Conservation (phyloP, 106 monocot species). For the Apostasia ramifera region DNA sequence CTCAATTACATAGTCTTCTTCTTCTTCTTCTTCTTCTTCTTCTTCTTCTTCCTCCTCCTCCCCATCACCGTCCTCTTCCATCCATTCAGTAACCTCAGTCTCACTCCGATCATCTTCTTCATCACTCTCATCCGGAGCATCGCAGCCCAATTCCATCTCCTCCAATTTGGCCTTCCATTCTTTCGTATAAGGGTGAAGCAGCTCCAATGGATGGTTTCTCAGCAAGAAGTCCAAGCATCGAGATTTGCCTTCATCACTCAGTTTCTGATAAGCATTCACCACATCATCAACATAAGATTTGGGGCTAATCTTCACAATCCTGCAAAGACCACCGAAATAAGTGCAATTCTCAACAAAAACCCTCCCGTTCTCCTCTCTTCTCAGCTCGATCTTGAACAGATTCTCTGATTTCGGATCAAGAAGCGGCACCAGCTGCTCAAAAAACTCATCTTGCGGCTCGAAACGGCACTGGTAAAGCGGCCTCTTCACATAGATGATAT, state of each 20-base stretch:
- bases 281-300: slow-evolving; percentile 97
- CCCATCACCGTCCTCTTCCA: slow-evolving; percentile 42
- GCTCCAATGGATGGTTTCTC: slow-evolving; percentile 74
- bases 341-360: slow-evolving; percentile 32
- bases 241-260: slow-evolving; percentile 66
- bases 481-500: slow-evolving; percentile 82
- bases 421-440: slow-evolving; percentile 54
- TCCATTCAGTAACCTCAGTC: slow-evolving; percentile 29
- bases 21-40: slow-evolving; percentile 20
- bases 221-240: slow-evolving; percentile 81
- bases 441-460: slow-evolving; percentile 90
- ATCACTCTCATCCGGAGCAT: slow-evolving; percentile 76
- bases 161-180: slow-evolving; percentile 97
- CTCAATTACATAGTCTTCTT: slow-evolving; percentile 31
- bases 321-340: slow-evolving; percentile 85
- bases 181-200: slow-evolving; percentile 87
- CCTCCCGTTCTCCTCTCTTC: slow-evolving; percentile 24
- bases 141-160: slow-evolving; percentile 86
- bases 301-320: slow-evolving; percentile 54
- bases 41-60: slow-evolving; percentile 16
- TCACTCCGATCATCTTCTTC: slow-evolving; percentile 21
- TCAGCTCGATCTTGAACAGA: slow-evolving; percentile 43
- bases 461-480: slow-evolving; percentile 92
- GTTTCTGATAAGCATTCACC: slow-evolving; percentile 71
- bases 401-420: slow-evolving; percentile 76